Evolutionary conservation across 176 grass and related monocot genomes (phyloP).

Genomic region (Puya raimondii): DNA sequence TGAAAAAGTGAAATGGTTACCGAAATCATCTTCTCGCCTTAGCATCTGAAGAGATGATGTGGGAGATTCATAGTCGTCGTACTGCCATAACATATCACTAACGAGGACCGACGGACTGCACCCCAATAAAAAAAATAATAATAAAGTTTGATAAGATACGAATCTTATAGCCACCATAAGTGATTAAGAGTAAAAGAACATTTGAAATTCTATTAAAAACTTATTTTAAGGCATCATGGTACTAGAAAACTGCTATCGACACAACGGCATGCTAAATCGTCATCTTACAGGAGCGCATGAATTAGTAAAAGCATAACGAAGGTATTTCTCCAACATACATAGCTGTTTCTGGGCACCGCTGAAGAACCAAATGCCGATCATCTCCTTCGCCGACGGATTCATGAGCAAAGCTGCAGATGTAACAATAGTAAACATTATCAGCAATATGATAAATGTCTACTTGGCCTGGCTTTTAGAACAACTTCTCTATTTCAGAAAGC

Average conservation of each 20-base stretch:
- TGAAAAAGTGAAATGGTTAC: constrained; percentile 16
- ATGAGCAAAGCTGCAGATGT: constrained; percentile 61
- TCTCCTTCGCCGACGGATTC: constrained; percentile 88
- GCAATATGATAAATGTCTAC: too few relatives aligned
- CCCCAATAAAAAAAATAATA: constrained; percentile 10
- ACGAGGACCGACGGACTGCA: constrained; percentile 84
- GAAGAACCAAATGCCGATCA: constrained; percentile 65
- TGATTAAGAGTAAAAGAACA: too few relatives aligned
- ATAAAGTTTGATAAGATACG: not conserved
- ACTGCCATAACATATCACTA: constrained; percentile 69
- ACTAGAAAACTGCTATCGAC: too few relatives aligned
- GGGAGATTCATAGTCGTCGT: constrained; percentile 31
- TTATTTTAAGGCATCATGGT: too few relatives aligned
- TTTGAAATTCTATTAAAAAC: too few relatives aligned
- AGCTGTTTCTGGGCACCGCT: constrained; percentile 73
- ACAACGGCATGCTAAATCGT: too few relatives aligned
- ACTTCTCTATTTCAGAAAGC: too few relatives aligned
- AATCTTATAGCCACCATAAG: not conserved
- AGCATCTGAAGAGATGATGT: constrained; percentile 40
- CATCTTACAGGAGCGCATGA: not conserved
- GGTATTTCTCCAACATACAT: constrained; percentile 47
- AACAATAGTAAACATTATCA: too few relatives aligned
- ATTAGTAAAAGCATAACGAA: not conserved
- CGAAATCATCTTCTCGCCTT: constrained; percentile 41
- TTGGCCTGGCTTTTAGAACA: too few relatives aligned